These are phyloP conservation scores for Trichoderma endophyticum DNA, from an alignment of 2,329 filamentous ascomycete genomes.

Conservation along the genomic window DNA sequence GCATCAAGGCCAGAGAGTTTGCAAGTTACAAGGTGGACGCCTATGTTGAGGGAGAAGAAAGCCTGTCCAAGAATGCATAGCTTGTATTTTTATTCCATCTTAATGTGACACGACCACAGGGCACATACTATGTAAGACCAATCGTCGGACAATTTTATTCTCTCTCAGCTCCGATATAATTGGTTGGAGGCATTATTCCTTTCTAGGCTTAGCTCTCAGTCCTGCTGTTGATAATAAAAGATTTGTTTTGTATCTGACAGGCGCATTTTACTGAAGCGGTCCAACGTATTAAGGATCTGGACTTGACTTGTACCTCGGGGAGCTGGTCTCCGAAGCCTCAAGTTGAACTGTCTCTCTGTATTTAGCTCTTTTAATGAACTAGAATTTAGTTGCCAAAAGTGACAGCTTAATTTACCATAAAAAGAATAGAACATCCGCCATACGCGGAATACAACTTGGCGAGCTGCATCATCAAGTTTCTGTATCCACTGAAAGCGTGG, in stretches of 20 bases:
- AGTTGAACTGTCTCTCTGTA: not conserved
- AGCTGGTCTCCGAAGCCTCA: not conserved
- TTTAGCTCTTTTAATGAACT: no score
- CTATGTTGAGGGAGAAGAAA: slow-evolving; percentile 17
- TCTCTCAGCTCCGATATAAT: not conserved
- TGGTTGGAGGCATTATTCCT: not conserved
- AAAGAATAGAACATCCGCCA: no score
- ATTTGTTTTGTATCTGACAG: not conserved
- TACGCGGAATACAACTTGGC: no score
- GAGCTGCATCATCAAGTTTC: not conserved
- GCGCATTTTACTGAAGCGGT: not conserved
- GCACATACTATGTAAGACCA: not conserved
- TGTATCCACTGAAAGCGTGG: not conserved
- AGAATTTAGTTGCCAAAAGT: no score
- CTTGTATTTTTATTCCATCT: not conserved
- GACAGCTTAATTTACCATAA: no score
- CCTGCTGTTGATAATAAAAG: not conserved
- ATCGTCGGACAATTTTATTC: not conserved
- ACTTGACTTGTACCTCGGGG: not conserved
- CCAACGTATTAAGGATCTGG: not conserved
- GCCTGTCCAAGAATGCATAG: not conserved
- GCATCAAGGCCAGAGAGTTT: slow-evolving; percentile 40
- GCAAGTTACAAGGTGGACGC: slow-evolving; percentile 33
- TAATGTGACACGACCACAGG: not conserved
- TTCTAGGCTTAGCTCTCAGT: not conserved